Evolutionary conservation across 208 protist species (phyloP).

Genomic region (Trypanosoma conorhini): DNA sequence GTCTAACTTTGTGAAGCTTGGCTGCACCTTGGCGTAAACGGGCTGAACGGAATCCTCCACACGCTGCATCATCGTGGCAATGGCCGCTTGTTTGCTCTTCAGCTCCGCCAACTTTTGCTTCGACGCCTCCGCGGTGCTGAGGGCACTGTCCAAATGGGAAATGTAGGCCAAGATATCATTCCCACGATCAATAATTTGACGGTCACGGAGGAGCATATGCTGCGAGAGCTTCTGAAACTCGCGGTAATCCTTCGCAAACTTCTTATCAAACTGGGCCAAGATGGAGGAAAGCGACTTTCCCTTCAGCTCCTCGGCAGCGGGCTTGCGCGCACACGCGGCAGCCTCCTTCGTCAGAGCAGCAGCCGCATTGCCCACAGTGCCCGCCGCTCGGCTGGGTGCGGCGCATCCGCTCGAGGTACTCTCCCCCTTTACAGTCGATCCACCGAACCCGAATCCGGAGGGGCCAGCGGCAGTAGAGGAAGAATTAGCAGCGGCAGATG

Average conservation of each 20-base stretch:
- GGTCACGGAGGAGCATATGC: slow-evolving; percentile 63
- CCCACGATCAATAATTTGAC: slow-evolving; percentile 62
- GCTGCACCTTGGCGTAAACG: slow-evolving; percentile 38
- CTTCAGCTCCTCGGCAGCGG: slow-evolving; percentile 48
- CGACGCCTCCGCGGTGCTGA: slow-evolving; percentile 51
- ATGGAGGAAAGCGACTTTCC: slow-evolving; percentile 56
- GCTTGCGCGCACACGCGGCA: slow-evolving; percentile 16
- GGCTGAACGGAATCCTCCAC: slow-evolving; percentile 73
- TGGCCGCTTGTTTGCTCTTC: slow-evolving; percentile 50
- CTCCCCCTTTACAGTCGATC: no score
- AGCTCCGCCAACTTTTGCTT: slow-evolving; percentile 41
- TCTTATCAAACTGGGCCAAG: slow-evolving; percentile 49
- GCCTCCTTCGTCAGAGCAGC: not conserved
- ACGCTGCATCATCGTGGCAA: slow-evolving; percentile 52
- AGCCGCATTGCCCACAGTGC: not conserved
- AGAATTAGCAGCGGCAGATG: slow-evolving; percentile 5
- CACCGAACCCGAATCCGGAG: not conserved
- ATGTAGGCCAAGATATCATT: slow-evolving; percentile 52
- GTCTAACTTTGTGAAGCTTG: slow-evolving; percentile 33
- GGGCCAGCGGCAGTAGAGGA: not conserved
- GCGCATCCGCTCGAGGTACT: no score
- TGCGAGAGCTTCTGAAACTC: slow-evolving; percentile 58
- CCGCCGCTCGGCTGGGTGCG: no score
- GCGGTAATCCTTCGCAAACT: slow-evolving; percentile 43
- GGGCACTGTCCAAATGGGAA: slow-evolving; percentile 49